These are phyloP conservation scores for Penicillium sp. DNA, from an alignment of 2,329 filamentous ascomycete species.

Conservation along the genomic window DNA sequence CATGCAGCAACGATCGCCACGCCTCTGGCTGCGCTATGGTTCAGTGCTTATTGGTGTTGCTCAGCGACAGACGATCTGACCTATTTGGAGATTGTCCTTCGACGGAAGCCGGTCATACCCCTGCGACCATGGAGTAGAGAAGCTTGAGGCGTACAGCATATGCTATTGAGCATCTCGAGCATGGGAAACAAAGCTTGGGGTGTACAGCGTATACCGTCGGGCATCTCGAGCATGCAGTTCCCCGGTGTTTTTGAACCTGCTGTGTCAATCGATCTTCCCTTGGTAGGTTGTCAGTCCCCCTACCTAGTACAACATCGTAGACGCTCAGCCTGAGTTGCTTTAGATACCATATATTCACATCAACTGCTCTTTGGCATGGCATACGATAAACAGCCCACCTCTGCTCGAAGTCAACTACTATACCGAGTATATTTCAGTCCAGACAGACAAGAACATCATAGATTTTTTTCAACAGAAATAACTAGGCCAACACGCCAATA, in stretches of 20 bases:
- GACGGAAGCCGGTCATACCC: not conserved
- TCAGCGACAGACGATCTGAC: not conserved
- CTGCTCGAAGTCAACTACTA: not conserved
- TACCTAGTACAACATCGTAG: not conserved
- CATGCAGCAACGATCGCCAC: not conserved
- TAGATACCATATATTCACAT: not conserved
- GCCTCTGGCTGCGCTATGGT: not conserved
- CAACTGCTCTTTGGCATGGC: not conserved
- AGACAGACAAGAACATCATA: conserved; percentile 10
- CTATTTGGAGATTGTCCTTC: not conserved
- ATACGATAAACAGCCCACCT: not conserved
- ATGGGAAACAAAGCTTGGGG: not conserved
- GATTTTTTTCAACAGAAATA: conserved; percentile 8
- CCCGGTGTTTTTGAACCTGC: not conserved
- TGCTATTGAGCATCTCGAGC: not conserved
- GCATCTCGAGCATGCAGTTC: not conserved
- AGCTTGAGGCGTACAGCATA: not conserved
- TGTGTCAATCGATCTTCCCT: not conserved
- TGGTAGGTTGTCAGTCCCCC: not conserved
- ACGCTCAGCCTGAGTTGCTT: not conserved
- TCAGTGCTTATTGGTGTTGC: not conserved
- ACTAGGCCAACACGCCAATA: conserved; percentile 7
- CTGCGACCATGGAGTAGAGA: not conserved
- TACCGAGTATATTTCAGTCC: not conserved
- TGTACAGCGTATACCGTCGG: not conserved